Evolutionary conservation across 306 rosid species (phyloP), one percentile per base, ranked within the genome.

Genomic region (Dryas alaskensis): DNA sequence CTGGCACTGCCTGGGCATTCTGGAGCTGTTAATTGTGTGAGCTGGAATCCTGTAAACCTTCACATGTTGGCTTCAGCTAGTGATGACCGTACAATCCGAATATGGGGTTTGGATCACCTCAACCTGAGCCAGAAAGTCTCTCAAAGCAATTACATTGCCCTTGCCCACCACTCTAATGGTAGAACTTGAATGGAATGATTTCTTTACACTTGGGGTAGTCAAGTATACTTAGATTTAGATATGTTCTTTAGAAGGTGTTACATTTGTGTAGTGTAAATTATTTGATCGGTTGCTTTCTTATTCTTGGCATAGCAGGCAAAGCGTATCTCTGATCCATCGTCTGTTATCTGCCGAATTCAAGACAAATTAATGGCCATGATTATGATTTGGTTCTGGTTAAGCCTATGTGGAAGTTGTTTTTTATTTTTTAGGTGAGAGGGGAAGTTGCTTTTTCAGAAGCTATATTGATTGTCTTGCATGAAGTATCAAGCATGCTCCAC

Each of bases 1-100:
- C 82, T 79, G 76, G 69, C 85, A 76, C 76, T 88, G 74, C 75
- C 88, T 27, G 92, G 92, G 49, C 92, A 88, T 71, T 88, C 92
- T 44, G 92, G 92, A 78, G 82, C 92, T 69, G 90, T 88, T 16
- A 88, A 88, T 59, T 80, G 88, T 76, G 92, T 88, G 76, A 76
- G 87, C 72, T 88, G 89, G 89, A 85, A 84, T 76, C 91, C 88
- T 17, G 73, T 85, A 5, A 89, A 86, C 49, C 91, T 87, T 27
- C 89, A 86, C 76, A 80, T 85, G 89, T 83, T 88, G 76, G 92
- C 92, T 70, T 88, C 92, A 1, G 92, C 91, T 31, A 85, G 89
- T 63, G 94, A 86, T 81, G 91, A 89, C 81, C 70, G 89, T n/a
- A 86, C 94, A 49, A 86, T 89, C 64, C 75, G 90, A 81, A 84